A percentile compares a stretch with the other conserved stretches of the same genome.
Evolutionary conservation across 371 early-diverging fungal species (phyloP).

Genomic region (Mortierella polycephala): DNA sequence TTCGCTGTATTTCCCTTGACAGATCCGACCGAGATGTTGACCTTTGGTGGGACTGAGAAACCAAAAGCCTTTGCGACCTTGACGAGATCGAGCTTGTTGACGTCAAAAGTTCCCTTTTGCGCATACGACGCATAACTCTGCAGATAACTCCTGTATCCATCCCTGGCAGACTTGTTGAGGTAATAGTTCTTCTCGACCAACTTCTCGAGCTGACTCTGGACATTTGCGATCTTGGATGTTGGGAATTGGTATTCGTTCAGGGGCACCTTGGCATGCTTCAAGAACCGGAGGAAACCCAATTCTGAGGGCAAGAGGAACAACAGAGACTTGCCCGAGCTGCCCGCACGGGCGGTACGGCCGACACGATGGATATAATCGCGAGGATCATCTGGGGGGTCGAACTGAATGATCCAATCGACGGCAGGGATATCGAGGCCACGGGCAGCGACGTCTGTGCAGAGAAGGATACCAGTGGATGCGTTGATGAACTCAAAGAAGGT

Average conservation of each 20-base stretch:
- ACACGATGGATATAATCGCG: slow-evolving; percentile 99
- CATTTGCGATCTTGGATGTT: slow-evolving; percentile 91
- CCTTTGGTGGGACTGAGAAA: slow-evolving; percentile 94
- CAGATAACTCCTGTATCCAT: slow-evolving; percentile 96
- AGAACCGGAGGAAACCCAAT: slow-evolving; percentile 93
- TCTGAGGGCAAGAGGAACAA: slow-evolving; percentile 96
- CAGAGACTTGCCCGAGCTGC: slow-evolving; percentile 90
- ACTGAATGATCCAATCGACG: slow-evolving; percentile 99
- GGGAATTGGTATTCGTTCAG: slow-evolving; percentile 99
- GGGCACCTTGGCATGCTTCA: slow-evolving; percentile 97
- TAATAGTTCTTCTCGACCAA: slow-evolving; percentile 98
- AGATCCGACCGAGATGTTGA: slow-evolving; percentile 84
- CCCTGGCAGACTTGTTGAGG: slow-evolving; percentile 97
- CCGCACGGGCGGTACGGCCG: slow-evolving; percentile 98
- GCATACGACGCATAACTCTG: slow-evolving; percentile 98
- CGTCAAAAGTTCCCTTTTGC: slow-evolving; percentile 95
- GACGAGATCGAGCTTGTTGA: slow-evolving; percentile 90
- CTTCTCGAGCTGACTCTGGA: slow-evolving; percentile 93
- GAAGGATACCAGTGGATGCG: slow-evolving; percentile 87
- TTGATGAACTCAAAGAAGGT: slow-evolving; percentile 98
- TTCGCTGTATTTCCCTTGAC: slow-evolving; percentile 51
- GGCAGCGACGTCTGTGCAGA: slow-evolving; percentile 99
- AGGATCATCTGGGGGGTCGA: slow-evolving; percentile 98
- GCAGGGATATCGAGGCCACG: slow-evolving; percentile 98
- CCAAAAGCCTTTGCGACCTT: slow-evolving; percentile 97